phyloP scores from a whole-genome alignment of 371 early-diverging fungal genomes.

The Circinella minor region DNA sequence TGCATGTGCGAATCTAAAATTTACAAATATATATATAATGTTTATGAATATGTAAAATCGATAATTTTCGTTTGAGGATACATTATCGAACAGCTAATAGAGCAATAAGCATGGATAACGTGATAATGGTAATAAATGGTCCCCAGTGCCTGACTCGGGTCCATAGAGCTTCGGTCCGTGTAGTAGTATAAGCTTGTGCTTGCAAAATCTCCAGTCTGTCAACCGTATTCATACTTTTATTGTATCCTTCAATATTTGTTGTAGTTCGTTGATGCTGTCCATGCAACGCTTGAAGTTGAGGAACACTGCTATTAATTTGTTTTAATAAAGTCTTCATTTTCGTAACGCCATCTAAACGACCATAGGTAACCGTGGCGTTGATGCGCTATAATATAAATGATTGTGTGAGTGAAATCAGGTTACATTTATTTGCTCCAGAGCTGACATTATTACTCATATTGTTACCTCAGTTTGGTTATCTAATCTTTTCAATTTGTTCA shows the following conservation, averaged over 20 bases:
- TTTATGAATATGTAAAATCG: neutral
- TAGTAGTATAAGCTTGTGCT: conserved; percentile 8
- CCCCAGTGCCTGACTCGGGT: conserved; percentile 13
- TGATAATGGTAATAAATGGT: conserved; percentile 7
- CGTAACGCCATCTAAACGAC: neutral
- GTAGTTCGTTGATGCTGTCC: conserved; percentile 7
- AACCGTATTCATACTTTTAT: neutral
- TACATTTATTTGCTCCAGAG: too few species aligned
- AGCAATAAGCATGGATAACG: conserved; percentile 6
- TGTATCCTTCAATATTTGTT: conserved; percentile 8
- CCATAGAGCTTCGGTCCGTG: conserved; percentile 12
- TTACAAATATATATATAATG: too few species aligned
- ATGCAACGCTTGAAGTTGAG: neutral
- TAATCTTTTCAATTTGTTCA: conserved; percentile 9
- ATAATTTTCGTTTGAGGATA: neutral
- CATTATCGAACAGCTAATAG: neutral
- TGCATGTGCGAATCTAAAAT: too few species aligned
- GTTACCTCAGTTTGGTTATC: conserved; percentile 13
- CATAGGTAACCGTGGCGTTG: neutral
- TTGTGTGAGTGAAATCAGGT: too few species aligned
- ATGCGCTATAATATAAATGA: neutral
- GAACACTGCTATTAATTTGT: neutral
- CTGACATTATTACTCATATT: neutral
- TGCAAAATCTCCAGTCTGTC: conserved; percentile 10
- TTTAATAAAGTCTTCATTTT: neutral